Evolutionary conservation across 345 rosid species (phyloP).

Genomic region (Citrus mangshanensis): DNA sequence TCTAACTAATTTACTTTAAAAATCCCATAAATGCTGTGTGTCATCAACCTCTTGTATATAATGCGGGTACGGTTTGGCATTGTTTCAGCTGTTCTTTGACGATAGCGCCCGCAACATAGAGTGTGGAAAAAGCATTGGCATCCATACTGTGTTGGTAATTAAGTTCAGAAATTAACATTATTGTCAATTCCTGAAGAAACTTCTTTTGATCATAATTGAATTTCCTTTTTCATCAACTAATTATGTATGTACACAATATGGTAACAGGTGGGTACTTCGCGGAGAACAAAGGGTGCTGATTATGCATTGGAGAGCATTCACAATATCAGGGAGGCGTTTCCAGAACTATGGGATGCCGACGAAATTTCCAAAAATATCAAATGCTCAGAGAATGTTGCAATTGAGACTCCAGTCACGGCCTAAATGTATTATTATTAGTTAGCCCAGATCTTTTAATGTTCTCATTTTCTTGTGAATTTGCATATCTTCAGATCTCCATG

Average conservation of each 20-base stretch:
- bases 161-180: conserved; percentile 13
- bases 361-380: conserved; percentile 35
- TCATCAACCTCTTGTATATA: not conserved
- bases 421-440: conserved; percentile 20
- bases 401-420: conserved; percentile 68
- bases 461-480: not conserved
- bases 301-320: conserved; percentile 78
- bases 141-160: conserved; percentile 68
- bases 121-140: conserved; percentile 62
- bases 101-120: conserved; percentile 78
- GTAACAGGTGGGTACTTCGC: conserved; percentile 69
- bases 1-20: not conserved
- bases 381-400: conserved; percentile 39
- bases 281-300: conserved; percentile 62
- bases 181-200: not conserved
- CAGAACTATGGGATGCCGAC: conserved; percentile 62
- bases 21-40: not conserved
- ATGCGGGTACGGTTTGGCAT: not conserved
- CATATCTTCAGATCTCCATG: not conserved
- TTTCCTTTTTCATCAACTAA: too few species aligned
- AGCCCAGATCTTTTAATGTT: not conserved
- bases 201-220: too few species aligned
- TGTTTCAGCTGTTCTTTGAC: conserved; percentile 74
- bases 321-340: conserved; percentile 74
- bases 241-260: not conserved